Conservation (phyloP, 164 flowering plant genomes). For the Amborella trichopoda region DNA sequence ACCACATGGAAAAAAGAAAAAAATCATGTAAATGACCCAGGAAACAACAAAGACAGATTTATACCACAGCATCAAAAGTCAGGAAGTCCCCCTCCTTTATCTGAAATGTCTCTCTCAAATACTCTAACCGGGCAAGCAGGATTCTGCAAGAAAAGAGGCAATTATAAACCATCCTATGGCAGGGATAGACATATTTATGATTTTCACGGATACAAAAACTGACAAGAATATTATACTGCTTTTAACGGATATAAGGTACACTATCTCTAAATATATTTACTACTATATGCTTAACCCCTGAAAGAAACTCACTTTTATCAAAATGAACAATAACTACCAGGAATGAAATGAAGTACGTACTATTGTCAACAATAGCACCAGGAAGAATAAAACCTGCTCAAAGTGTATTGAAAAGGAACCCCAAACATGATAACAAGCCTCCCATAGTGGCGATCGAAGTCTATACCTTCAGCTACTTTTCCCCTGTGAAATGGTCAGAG, state of each 20-base stretch:
- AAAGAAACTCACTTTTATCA: too few relatives aligned
- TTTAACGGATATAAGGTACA: too few relatives aligned
- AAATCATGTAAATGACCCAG: neutral
- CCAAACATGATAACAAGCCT: constrained; percentile 99
- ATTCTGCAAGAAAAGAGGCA: constrained; percentile 39
- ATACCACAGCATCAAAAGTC: constrained; percentile 98
- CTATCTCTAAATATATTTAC: too few relatives aligned
- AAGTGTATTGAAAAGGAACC: constrained; percentile 91
- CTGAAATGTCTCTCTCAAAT: constrained; percentile 92
- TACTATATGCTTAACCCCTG: too few relatives aligned
- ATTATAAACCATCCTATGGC: too few relatives aligned
- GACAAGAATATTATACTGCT: too few relatives aligned
- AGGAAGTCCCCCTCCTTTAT: constrained; percentile 98
- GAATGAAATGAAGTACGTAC: too few relatives aligned
- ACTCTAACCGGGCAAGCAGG: constrained; percentile 83
- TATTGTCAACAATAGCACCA: too few relatives aligned
- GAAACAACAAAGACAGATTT: neutral
- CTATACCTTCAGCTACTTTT: constrained; percentile 99
- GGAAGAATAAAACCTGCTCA: constrained; percentile 99
- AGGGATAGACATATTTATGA: too few relatives aligned
- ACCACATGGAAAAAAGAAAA: neutral
- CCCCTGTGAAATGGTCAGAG: constrained; percentile 94
- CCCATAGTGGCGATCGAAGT: constrained; percentile 99
- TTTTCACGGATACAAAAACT: too few relatives aligned
- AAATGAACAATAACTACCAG: too few relatives aligned